A percentile compares a stretch with the other conserved stretches of the same genome.
phyloP scores from a whole-genome alignment of 805 yeast species.

The Metschnikowia rubicola region DNA sequence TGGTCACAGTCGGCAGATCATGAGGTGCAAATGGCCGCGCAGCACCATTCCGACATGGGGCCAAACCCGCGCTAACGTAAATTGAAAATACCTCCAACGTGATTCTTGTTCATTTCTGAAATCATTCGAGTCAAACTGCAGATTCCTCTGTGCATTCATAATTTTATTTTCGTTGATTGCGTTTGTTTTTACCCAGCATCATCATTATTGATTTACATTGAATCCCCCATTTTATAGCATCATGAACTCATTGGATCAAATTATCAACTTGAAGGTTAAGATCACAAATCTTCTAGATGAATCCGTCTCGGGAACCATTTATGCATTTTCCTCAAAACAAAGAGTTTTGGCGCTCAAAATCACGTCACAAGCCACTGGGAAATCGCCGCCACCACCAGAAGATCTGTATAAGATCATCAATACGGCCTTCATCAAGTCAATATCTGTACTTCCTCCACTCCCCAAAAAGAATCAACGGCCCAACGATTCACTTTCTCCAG shows the following conservation, averaged over 20 bases:
- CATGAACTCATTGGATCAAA: conserved; percentile 18
- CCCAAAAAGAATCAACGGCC: conserved; percentile 30
- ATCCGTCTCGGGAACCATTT: conserved; percentile 57
- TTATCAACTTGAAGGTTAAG: conserved; percentile 42
- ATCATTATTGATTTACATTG: background rate
- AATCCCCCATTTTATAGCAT: background rate
- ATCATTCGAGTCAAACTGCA: background rate
- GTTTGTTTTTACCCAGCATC: background rate
- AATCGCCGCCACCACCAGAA: conserved; percentile 9
- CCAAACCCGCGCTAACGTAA: conserved; percentile 4
- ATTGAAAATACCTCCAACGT: conserved; percentile 1
- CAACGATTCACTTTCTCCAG: conserved; percentile 15
- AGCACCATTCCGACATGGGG: conserved; percentile 5
- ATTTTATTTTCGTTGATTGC: background rate
- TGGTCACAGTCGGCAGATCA: no score
- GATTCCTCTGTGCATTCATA: background rate
- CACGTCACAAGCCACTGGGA: background rate
- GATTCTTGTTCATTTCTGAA: background rate
- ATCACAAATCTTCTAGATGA: conserved; percentile 59
- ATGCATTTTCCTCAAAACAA: conserved; percentile 53
- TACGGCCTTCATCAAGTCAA: conserved; percentile 52
- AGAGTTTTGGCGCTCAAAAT: conserved; percentile 40
- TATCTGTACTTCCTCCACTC: conserved; percentile 36
- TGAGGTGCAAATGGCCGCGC: background rate
- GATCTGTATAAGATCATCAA: conserved; percentile 49